phyloP scores from a whole-genome alignment of 1,139 yeast species.

The Taiozyma sp. region DNA sequence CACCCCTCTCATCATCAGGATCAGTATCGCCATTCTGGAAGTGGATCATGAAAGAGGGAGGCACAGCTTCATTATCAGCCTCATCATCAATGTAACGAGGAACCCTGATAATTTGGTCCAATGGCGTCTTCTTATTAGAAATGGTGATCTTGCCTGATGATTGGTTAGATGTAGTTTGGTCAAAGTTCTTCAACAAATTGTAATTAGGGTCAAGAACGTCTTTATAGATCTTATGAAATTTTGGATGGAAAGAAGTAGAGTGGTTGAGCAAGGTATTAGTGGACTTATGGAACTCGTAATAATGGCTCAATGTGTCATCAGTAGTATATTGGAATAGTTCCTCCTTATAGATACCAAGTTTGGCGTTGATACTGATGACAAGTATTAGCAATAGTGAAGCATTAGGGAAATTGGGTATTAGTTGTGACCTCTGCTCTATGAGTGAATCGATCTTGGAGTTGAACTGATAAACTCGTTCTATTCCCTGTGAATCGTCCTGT shows the following conservation, averaged over 20 bases:
- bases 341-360: conserved; percentile 1
- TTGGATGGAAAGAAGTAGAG: conserved; percentile 7
- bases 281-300: conserved; percentile 9
- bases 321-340: not conserved
- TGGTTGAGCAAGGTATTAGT: conserved; percentile 11
- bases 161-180: not conserved
- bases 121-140: conserved; percentile 15
- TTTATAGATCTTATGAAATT: conserved; percentile 14
- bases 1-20: conserved; percentile 3
- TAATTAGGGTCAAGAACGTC: conserved; percentile 17
- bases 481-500: not conserved
- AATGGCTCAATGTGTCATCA: conserved; percentile 1
- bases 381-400: conserved; percentile 1
- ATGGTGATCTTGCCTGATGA: conserved; percentile 3
- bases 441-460: not conserved
- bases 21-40: conserved; percentile 11
- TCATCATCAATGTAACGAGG: conserved; percentile 15
- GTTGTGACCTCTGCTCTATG: not conserved
- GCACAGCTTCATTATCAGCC: conserved; percentile 14
- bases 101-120: conserved; percentile 18
- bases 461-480: not conserved
- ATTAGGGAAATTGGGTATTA: not conserved
- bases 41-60: conserved; percentile 21
- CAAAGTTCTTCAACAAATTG: conserved; percentile 9
- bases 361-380: conserved; percentile 4